These are phyloP conservation scores for Boletellus emodensis DNA, from an alignment of 768 basidiomycete species.

Conservation along the genomic window DNA sequence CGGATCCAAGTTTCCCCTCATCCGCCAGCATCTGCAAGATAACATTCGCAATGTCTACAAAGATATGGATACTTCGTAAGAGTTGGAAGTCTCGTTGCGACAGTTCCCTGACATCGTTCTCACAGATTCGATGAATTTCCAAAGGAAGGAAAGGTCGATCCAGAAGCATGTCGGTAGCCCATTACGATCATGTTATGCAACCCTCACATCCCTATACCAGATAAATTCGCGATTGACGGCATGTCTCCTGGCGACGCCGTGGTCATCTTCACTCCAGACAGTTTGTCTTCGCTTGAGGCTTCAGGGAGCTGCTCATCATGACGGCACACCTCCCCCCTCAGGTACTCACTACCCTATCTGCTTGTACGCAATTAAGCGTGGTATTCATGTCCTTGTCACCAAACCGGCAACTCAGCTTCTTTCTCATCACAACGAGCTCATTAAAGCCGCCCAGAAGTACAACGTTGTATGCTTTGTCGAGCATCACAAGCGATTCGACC, in stretches of 20 bases:
- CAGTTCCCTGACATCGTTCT: neutral
- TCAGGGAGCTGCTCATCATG: neutral
- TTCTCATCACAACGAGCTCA: constrained; percentile 74
- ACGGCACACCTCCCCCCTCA: constrained; percentile 25
- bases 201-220: constrained; percentile 35
- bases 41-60: constrained; percentile 85
- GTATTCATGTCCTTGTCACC: constrained; percentile 86
- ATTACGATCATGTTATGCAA: constrained; percentile 2
- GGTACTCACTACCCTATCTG: constrained; percentile 84
- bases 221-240: constrained; percentile 75
- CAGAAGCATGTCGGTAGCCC: constrained; percentile 72
- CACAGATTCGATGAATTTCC: constrained; percentile 77
- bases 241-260: constrained; percentile 82
- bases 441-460: constrained; percentile 71
- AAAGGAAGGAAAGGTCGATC: constrained; percentile 59
- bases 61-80: constrained; percentile 81
- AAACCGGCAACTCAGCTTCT: constrained; percentile 90
- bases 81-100: neutral
- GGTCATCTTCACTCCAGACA: constrained; percentile 91
- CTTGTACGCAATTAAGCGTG: constrained; percentile 78
- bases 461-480: constrained; percentile 91
- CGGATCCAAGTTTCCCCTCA: constrained; percentile 83
- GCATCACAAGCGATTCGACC: constrained; percentile 90
- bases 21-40: constrained; percentile 71
- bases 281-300: constrained; percentile 38